Base-by-base conservation (phyloP, 148 eudicot species). In the Dysphania ambrosioides region DNA sequence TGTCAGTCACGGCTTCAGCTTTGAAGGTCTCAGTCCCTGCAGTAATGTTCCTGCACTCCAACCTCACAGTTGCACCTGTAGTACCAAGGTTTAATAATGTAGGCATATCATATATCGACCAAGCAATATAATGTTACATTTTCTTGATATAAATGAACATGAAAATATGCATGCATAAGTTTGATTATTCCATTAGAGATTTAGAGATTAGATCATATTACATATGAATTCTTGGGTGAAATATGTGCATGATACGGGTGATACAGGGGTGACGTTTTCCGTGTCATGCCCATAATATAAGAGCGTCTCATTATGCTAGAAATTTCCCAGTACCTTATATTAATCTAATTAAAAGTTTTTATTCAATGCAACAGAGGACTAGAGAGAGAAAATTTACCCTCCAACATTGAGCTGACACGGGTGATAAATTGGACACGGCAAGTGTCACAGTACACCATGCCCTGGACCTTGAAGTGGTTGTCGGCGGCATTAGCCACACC, bases 21-120 rank as follows among this genome's bases (percentile, higher is more conserved):
- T 66, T 79, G 78, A 68, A 82, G 44, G 74, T 81, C 23, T 74
- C 51, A 0, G 71, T 34, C 3, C 81, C 79, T 2, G 77, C 75
- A 8, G 84, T 84, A 0, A 74, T 60, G 78, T 84, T 79, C 75
- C 80, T 84, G 80, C 92, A 86, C 38, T 86, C 72, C 59, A 86
- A 34, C 4, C 58, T 49, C 13, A 86, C 86, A 6, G 77, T 72
- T 31, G 88, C 86, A 29, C 85, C 88, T 85, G 71, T 72, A 21
- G 26, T 4, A 10, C 47, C n/a, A n/a, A 59, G 18, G 12, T 8
- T 59, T 56, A 18, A 32, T 34, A 56, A 42, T 24, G 15, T 38
- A 23, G 23, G 53, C 49, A 59, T n/a, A n/a, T 69, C 24, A 49
- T 24, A 47, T 42, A 12, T 29, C n/a, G n/a, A n/a, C n/a, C n/a